phyloP scores from a whole-genome alignment of 352 stramenopile species.

The Pythium dissotocum region DNA sequence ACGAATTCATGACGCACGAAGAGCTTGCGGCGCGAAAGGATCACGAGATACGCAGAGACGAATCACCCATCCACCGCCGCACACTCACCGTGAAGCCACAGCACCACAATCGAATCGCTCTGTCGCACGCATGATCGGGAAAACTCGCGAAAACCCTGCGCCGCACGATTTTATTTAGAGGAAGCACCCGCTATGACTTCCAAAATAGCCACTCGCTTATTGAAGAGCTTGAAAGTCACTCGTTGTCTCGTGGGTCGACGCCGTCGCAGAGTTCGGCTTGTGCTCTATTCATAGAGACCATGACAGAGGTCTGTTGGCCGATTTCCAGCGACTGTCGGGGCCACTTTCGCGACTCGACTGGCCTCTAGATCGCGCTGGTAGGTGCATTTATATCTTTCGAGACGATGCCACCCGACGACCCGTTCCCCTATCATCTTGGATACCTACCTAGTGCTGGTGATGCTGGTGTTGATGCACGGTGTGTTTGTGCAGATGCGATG shows the following conservation, averaged over 20 bases:
- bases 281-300: background rate
- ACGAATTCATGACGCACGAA: constrained; percentile 23
- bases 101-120: too few relatives aligned
- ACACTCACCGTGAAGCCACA: too few relatives aligned
- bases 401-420: background rate
- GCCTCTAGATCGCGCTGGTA: background rate
- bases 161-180: too few relatives aligned
- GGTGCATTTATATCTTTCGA: constrained; percentile 8
- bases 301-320: background rate
- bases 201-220: too few relatives aligned
- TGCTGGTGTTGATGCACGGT: background rate
- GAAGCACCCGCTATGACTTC: too few relatives aligned
- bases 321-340: background rate
- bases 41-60: background rate
- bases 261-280: background rate
- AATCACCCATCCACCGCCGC: too few relatives aligned
- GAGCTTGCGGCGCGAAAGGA: background rate
- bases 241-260: background rate
- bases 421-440: background rate
- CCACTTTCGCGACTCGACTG: background rate
- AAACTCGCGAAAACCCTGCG: too few relatives aligned
- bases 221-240: background rate
- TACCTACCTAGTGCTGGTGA: background rate
- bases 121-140: too few relatives aligned
- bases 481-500: background rate